These are phyloP conservation scores for Gymnopilus dilepis DNA, from an alignment of 768 basidiomycete genomes.

Conservation along the genomic window DNA sequence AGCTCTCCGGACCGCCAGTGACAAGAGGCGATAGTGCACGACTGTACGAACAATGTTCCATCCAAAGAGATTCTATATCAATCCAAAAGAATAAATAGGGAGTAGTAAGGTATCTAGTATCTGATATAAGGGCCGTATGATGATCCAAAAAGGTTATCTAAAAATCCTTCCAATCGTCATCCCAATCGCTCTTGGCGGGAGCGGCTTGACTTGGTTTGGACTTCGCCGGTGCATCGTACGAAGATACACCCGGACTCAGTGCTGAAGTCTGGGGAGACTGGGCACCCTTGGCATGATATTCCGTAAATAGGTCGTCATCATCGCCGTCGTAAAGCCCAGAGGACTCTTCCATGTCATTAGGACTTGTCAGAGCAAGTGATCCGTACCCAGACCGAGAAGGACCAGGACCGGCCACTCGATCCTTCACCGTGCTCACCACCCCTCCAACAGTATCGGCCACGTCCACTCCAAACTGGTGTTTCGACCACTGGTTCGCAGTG, in stretches of 20 bases:
- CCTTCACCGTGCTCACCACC: conserved; percentile 68
- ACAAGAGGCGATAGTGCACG: not conserved
- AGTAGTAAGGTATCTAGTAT: conserved; percentile 13
- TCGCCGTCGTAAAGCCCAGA: conserved; percentile 71
- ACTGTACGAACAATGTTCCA: too few species aligned
- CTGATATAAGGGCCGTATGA: not conserved
- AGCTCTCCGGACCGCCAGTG: not conserved
- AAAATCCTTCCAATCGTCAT: conserved; percentile 85
- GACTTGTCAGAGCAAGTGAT: conserved; percentile 44
- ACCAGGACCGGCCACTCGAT: conserved; percentile 61
- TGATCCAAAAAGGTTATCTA: conserved; percentile 37
- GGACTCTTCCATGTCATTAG: conserved; percentile 55
- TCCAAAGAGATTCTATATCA: too few species aligned
- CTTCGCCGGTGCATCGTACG: conserved; percentile 12
- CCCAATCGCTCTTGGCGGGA: conserved; percentile 66
- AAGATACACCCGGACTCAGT: not conserved
- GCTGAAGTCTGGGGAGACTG: conserved; percentile 27
- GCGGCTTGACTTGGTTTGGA: conserved; percentile 30
- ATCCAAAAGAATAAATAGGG: not conserved
- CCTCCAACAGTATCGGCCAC: conserved; percentile 79
- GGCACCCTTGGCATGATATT: conserved; percentile 39
- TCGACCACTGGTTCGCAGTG: conserved; percentile 79
- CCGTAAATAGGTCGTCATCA: conserved; percentile 69
- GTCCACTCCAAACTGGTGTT: conserved; percentile 80
- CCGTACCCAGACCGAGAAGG: conserved; percentile 60